Evolutionary conservation across 257 asterid species (phyloP).

Genomic region (Nicotiana tabacum): DNA sequence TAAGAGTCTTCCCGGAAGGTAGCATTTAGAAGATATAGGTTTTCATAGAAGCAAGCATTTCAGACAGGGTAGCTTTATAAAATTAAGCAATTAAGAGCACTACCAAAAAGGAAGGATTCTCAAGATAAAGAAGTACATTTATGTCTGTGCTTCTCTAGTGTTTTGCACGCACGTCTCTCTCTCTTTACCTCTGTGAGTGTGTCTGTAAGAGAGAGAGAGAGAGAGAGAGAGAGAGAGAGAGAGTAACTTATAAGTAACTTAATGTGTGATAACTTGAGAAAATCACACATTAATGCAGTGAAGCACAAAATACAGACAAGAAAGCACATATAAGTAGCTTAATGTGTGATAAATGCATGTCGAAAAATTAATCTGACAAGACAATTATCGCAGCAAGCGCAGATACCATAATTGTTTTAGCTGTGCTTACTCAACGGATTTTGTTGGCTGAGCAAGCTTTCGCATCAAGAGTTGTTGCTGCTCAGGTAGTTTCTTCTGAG

Average conservation of each 20-base stretch:
- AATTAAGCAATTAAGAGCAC: background rate
- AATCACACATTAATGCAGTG: background rate
- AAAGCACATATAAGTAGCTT: background rate
- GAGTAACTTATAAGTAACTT: too few relatives aligned
- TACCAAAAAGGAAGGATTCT: background rate
- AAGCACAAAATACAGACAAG: background rate
- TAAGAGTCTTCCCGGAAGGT: background rate
- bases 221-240: background rate
- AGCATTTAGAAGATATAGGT: background rate
- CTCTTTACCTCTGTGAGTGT: background rate
- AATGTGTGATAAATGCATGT: background rate
- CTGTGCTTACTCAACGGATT: constrained; percentile 71
- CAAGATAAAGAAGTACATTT: background rate
- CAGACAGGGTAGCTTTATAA: background rate
- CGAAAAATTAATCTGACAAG: background rate
- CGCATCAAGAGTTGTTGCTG: constrained; percentile 69
- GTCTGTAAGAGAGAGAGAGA: too few relatives aligned
- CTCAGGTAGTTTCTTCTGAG: constrained; percentile 98
- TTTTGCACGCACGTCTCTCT: too few relatives aligned
- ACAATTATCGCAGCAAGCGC: constrained; percentile 1
- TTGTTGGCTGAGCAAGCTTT: constrained; percentile 76
- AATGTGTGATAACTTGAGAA: background rate
- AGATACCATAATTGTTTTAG: constrained; percentile 9
- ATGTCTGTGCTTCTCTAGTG: background rate
- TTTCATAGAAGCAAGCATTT: background rate